Evolutionary conservation across 164 flowering plant species (phyloP), one percentile per base, ranked within the genome.

Genomic region (Protea cynaroides): DNA sequence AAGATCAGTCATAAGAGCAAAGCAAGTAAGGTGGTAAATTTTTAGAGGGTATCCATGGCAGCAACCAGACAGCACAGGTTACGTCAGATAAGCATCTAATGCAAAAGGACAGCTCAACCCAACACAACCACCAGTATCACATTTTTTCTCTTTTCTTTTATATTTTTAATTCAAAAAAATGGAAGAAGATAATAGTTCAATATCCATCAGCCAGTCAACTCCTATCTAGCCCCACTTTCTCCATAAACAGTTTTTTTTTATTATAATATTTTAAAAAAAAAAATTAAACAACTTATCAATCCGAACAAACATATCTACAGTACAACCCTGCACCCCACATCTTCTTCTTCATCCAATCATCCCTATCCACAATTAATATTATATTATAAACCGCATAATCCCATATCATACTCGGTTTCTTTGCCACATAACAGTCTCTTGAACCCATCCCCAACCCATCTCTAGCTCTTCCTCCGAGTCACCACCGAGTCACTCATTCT

Each of bases 41-140:
- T 40, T 40, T 40, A 37, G 7, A 37, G 40, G 40, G 40, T 37
- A 37, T 37, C 40, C 40, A 37, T 25, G 66, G 66, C 49, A 34
- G 59, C 66, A 54, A 29, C 29, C 59, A 66, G 75, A 62, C 56
- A 67, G 55, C 44, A 64, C 75, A 72, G 75, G 67, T 72, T 36
- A 66, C 36, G 66, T 72, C 71, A 72, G 75, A 72, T 58, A 29
- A 59, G 75, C 71, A 67, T 72, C 71, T 72, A 72, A 58, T 72
- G 71, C 67, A 67, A 2, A 44, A 58, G 43, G 71, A 72, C 75
- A 72, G 75, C 71, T 72, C 75, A 72, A 67, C 64, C 71, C 75
- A 67, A 62, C 71, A 72, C 71, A 58, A 36, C 23, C 58, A 7
- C 46, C 9, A 4, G 34, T 40, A 40, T 40, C 23, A 46, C 40